Conservation (phyloP, 768 basidiomycete species). For the Xanthoconium stramineum region DNA sequence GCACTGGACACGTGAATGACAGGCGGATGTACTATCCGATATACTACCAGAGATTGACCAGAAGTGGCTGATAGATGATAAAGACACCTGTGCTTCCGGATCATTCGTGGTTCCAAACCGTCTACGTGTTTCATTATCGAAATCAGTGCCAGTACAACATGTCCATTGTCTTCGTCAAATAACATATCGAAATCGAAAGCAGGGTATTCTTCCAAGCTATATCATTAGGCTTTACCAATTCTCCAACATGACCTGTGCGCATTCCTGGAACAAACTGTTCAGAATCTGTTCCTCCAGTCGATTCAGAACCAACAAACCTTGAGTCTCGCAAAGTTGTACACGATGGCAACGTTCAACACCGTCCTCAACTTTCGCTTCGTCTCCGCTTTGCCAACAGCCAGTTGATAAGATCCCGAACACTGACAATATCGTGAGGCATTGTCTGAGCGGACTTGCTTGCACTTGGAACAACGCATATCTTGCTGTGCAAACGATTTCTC, state of each 20-base stretch:
- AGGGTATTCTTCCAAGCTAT: neutral
- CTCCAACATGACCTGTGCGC: slow-evolving; percentile 37
- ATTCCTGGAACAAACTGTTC: slow-evolving; percentile 30
- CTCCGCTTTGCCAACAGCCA: slow-evolving; percentile 72
- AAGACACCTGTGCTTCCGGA: too few relatives aligned
- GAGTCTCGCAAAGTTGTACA: slow-evolving; percentile 64
- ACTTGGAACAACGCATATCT: slow-evolving; percentile 85
- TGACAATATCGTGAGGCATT: slow-evolving; percentile 81
- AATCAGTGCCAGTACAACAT: neutral
- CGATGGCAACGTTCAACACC: slow-evolving; percentile 77
- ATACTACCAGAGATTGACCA: slow-evolving; percentile 41
- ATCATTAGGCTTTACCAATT: slow-evolving; percentile 30
- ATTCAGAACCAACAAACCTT: slow-evolving; percentile 47
- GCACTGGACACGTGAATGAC: slow-evolving; percentile 24
- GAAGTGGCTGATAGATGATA: too few relatives aligned
- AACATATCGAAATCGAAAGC: neutral
- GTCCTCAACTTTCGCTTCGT: slow-evolving; percentile 70
- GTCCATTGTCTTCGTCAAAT: neutral
- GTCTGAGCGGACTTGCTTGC: slow-evolving; percentile 87
- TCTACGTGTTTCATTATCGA: too few relatives aligned
- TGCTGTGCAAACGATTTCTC: slow-evolving; percentile 81
- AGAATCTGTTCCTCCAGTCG: neutral
- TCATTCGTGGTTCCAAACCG: too few relatives aligned
- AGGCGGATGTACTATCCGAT: slow-evolving; percentile 52
- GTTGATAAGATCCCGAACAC: slow-evolving; percentile 83